A percentile compares a stretch with the other conserved stretches of the same genome.
These are phyloP conservation scores for Talaromyces sp. DNA, from an alignment of 2,329 filamentous ascomycete species.

Conservation along the genomic window DNA sequence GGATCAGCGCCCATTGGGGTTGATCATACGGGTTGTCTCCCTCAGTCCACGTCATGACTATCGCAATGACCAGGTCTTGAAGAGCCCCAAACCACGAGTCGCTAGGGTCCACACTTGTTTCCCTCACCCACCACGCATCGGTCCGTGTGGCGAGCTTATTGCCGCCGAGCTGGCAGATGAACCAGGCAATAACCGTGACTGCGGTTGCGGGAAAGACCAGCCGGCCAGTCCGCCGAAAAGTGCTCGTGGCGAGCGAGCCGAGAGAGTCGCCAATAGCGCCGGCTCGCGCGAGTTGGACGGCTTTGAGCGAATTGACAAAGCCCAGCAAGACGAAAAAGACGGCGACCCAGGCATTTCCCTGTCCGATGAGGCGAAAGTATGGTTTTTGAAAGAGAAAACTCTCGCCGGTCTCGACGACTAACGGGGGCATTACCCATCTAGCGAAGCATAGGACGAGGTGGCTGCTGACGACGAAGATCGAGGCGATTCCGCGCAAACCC, in stretches of 20 bases:
- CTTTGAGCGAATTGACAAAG: constrained; percentile 60
- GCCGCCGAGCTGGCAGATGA: constrained; percentile 51
- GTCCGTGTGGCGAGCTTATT: constrained; percentile 53
- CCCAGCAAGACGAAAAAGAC: constrained; percentile 63
- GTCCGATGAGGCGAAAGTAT: constrained; percentile 54
- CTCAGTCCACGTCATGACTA: constrained; percentile 50
- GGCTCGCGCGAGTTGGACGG: constrained; percentile 51
- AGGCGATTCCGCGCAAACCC: constrained; percentile 54
- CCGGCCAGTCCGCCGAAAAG: constrained; percentile 54
- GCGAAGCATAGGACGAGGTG: constrained; percentile 51
- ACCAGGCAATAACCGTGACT: constrained; percentile 53
- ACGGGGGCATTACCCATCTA: constrained; percentile 46
- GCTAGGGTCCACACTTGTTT: constrained; percentile 43
- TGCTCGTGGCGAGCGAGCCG: constrained; percentile 51
- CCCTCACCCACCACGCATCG: constrained; percentile 56
- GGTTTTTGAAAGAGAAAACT: constrained; percentile 54
- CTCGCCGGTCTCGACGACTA: constrained; percentile 36
- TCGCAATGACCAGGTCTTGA: constrained; percentile 39
- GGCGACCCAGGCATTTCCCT: constrained; percentile 60
- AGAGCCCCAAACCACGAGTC: constrained; percentile 39
- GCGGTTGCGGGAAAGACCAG: constrained; percentile 54
- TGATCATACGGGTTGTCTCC: constrained; percentile 51
- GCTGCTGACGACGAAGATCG: constrained; percentile 51
- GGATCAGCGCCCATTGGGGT: constrained; percentile 55
- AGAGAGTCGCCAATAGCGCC: constrained; percentile 53